Evolutionary conservation across 768 basidiomycete genomes (phyloP), one percentile per base, ranked within the genome.

Genomic region (Cyclocybe aegerita): DNA sequence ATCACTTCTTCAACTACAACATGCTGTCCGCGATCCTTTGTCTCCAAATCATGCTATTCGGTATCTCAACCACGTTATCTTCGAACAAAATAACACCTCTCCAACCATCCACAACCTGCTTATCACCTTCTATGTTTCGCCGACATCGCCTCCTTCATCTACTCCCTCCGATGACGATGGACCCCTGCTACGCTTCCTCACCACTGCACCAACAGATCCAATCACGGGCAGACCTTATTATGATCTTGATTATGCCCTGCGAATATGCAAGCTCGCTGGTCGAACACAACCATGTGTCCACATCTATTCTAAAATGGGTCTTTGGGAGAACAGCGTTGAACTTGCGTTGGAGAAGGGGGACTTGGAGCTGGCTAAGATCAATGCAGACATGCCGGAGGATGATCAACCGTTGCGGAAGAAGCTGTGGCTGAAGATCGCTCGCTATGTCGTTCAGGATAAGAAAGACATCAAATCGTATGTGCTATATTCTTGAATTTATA

Each of bases 341-440:
- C 76, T 98, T 39, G 96, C 97, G 1, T 72, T 99, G 43, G 85
- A 91, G 65, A 93, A 93, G 64, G 96, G 94, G 5, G 97, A 99
- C 63, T 65, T 99, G 49, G 97, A 98, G 55, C 73, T 98, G 17
- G 97, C 97, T 7, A 97, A 92, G 71, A 81, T 88, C 57, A 95
- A 97, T 59, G 97, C 97, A 3, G 93, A 99, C 64, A 88, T 88
- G 79, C 93, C 93, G 7, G 92, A 91, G 58, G 93, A 93, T 52
- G 95, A 98, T 61, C 83, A 82, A 46, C 80, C 81, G 32, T 63
- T 98, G 55, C 74, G 91, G 53, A 98, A 96, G 75, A 94, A 93
- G 67, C 73, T 99, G 46, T 99, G 97, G 97, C 74, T 99, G 46
- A 98, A 98, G 74, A 93, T 98, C 58, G 97, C 97, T n/a, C 89